Conservation (phyloP, 768 basidiomycete species). For the Leucosporidium creatinivorum region DNA sequence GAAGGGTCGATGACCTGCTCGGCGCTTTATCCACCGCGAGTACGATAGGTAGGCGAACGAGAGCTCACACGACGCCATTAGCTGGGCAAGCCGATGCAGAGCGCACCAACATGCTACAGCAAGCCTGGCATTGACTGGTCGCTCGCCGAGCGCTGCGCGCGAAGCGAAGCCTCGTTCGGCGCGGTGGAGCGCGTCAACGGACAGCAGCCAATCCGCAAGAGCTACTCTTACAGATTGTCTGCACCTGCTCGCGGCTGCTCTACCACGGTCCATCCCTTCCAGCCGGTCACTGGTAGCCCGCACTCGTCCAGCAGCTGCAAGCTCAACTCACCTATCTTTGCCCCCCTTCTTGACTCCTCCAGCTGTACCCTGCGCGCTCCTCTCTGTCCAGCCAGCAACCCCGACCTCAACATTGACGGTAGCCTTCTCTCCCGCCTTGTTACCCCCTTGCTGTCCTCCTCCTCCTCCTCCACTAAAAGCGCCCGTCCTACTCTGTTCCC, state of each 20-base stretch:
- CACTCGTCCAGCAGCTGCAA: too few relatives aligned
- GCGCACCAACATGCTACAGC: too few relatives aligned
- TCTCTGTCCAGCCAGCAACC: conserved; percentile 77
- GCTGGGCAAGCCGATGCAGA: too few relatives aligned
- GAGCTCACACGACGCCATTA: too few relatives aligned
- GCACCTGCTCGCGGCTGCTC: background rate
- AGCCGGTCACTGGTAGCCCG: too few relatives aligned
- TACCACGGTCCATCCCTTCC: background rate
- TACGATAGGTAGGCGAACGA: too few relatives aligned
- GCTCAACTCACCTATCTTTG: conserved; percentile 25
- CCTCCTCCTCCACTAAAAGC: conserved; percentile 6
- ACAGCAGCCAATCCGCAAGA: background rate
- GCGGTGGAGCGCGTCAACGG: too few relatives aligned
- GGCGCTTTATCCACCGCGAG: too few relatives aligned
- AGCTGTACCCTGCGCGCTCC: conserved; percentile 43
- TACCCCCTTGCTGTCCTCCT: conserved; percentile 9
- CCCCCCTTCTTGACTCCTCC: conserved; percentile 21
- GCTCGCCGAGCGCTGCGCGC: too few relatives aligned
- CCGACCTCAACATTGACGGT: conserved; percentile 81
- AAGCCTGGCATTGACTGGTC: too few relatives aligned
- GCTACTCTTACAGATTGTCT: background rate
- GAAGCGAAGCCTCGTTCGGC: too few relatives aligned
- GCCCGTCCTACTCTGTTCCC: conserved; percentile 68
- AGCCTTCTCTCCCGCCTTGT: conserved; percentile 67
- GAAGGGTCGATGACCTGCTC: too few relatives aligned